phyloP scores from a whole-genome alignment of 257 asterid species.

The Nicotiana obtusifolia region DNA sequence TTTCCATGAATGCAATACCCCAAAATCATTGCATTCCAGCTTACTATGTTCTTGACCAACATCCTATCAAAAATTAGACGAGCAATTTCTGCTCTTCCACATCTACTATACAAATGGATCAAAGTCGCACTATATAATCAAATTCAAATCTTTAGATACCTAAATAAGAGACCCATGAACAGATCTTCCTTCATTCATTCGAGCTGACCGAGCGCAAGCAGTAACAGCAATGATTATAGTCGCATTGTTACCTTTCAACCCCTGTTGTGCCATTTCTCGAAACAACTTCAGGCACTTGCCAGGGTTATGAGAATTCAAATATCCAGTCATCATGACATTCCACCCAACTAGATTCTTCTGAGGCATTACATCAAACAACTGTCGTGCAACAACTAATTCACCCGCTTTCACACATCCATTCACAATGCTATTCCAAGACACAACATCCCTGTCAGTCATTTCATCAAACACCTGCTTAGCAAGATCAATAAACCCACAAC shows the following conservation, averaged over 20 bases:
- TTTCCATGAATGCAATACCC: background rate
- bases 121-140: conserved; percentile 44
- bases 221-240: conserved; percentile 52
- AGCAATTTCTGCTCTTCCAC: conserved; percentile 22
- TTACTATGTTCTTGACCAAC: conserved; percentile 40
- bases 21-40: background rate
- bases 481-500: conserved; percentile 32
- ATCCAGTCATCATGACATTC: conserved; percentile 59
- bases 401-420: conserved; percentile 44
- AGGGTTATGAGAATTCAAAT: conserved; percentile 42
- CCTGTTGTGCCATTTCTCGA: conserved; percentile 41
- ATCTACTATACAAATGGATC: conserved; percentile 55
- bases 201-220: conserved; percentile 60
- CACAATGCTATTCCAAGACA: conserved; percentile 51
- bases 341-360: conserved; percentile 48
- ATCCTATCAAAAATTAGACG: conserved; percentile 41
- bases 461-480: conserved; percentile 36
- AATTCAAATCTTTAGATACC: conserved; percentile 21
- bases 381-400: conserved; percentile 44
- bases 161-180: conserved; percentile 48
- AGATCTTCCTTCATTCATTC: conserved; percentile 64
- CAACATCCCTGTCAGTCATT: no score
- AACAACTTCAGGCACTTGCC: conserved; percentile 59
- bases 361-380: conserved; percentile 52
- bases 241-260: conserved; percentile 27